A percentile compares a stretch with the other conserved stretches of the same genome.
Evolutionary conservation across 1,284 basidiomycete genomes (phyloP).

Genomic region (Ceratorhiza oryzae-sativae): DNA sequence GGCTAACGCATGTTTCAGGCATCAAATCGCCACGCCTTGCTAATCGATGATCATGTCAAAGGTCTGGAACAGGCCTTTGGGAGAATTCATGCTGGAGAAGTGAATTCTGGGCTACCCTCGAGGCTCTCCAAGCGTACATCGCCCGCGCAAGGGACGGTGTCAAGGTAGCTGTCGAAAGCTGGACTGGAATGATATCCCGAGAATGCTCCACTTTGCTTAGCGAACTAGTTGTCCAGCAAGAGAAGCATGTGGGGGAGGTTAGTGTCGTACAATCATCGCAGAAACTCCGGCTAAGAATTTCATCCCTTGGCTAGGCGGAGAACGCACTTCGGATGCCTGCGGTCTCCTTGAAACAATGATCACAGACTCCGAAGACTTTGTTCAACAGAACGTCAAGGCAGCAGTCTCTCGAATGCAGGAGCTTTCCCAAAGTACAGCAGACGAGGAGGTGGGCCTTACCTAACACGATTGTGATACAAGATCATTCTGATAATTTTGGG

Average conservation of each 20-base stretch:
- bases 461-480: background rate
- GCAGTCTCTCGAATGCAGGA: slow-evolving; percentile 30
- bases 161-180: slow-evolving; percentile 60
- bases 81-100: slow-evolving; percentile 65
- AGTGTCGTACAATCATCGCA: slow-evolving; percentile 43
- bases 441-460: slow-evolving; percentile 54
- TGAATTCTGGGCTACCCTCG: slow-evolving; percentile 62
- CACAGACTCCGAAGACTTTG: slow-evolving; percentile 48
- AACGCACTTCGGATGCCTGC: slow-evolving; percentile 60
- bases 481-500: background rate
- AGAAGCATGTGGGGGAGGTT: slow-evolving; percentile 48
- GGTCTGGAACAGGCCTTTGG: slow-evolving; percentile 64
- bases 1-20: slow-evolving; percentile 49
- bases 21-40: slow-evolving; percentile 60
- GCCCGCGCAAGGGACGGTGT: slow-evolving; percentile 63
- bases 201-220: slow-evolving; percentile 59
- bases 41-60: slow-evolving; percentile 68
- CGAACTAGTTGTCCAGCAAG: slow-evolving; percentile 56
- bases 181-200: slow-evolving; percentile 61
- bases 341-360: slow-evolving; percentile 45
- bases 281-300: background rate
- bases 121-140: slow-evolving; percentile 57
- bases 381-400: slow-evolving; percentile 49
- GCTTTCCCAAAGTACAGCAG: slow-evolving; percentile 49
- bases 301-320: slow-evolving; percentile 55